phyloP scores from a whole-genome alignment of 495 filamentous ascomycete genomes.

The Penicillium longicatenatum region DNA sequence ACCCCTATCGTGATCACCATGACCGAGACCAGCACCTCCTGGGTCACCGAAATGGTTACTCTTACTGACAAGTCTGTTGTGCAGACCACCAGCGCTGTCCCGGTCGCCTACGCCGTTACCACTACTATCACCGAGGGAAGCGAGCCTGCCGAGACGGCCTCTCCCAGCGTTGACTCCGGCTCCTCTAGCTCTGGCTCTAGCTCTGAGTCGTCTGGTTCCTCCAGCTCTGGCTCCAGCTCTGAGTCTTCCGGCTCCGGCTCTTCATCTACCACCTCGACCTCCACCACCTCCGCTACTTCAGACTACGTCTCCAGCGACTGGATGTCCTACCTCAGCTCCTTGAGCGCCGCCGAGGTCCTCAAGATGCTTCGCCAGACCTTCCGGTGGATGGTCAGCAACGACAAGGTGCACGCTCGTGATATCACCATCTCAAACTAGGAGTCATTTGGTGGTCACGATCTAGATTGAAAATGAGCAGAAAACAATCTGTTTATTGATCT shows the following conservation, averaged over 20 bases:
- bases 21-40: constrained; percentile 20
- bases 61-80: constrained; percentile 24
- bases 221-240: constrained; percentile 8
- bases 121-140: constrained; percentile 13
- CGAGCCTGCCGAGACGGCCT: constrained; percentile 21
- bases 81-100: constrained; percentile 23
- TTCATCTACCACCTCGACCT: constrained; percentile 1
- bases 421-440: constrained; percentile 26
- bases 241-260: constrained; percentile 7
- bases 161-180: constrained; percentile 19
- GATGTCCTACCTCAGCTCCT: constrained; percentile 38
- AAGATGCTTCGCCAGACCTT: constrained; percentile 35
- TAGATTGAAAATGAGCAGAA: background rate
- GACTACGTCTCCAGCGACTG: constrained; percentile 29
- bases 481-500: background rate
- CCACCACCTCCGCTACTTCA: constrained; percentile 4
- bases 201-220: background rate
- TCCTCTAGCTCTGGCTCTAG: constrained; percentile 12
- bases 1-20: constrained; percentile 13
- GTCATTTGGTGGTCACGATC: background rate
- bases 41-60: constrained; percentile 18
- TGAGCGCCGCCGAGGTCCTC: constrained; percentile 41
- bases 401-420: constrained; percentile 43
- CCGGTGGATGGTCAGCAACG: constrained; percentile 38
- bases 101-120: constrained; percentile 22